These are phyloP conservation scores for Stachybotrys elegans DNA, from an alignment of 2,329 filamentous ascomycete genomes.

Conservation along the genomic window DNA sequence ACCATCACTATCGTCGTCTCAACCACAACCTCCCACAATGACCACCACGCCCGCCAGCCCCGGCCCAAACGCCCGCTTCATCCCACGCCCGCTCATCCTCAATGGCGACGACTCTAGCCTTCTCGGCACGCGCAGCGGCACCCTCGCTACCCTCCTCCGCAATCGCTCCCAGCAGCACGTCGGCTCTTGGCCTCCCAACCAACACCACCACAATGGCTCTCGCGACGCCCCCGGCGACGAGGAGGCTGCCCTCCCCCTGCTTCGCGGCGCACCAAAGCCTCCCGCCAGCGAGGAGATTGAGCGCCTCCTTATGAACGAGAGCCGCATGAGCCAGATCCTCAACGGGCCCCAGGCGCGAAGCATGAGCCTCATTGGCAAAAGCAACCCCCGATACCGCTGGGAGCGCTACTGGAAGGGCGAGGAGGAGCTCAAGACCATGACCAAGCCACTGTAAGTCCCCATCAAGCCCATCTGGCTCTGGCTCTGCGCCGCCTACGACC, in stretches of 20 bases:
- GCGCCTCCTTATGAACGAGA: slow-evolving; percentile 47
- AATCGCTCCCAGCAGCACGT: slow-evolving; percentile 31
- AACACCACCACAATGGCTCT: slow-evolving; percentile 10
- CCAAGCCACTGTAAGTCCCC: slow-evolving; percentile 58
- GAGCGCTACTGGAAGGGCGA: slow-evolving; percentile 81
- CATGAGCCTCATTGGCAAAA: slow-evolving; percentile 83
- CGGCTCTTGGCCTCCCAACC: slow-evolving; percentile 17
- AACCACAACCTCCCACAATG: slow-evolving; percentile 2
- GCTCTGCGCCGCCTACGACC: not conserved
- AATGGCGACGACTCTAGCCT: slow-evolving; percentile 27
- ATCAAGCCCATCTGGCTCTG: not conserved
- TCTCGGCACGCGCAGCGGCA: slow-evolving; percentile 30
- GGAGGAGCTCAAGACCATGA: slow-evolving; percentile 66
- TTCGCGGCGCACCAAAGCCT: slow-evolving; percentile 14
- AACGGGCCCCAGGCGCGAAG: slow-evolving; percentile 71
- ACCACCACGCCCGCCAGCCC: slow-evolving; percentile 27
- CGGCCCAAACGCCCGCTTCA: slow-evolving; percentile 15
- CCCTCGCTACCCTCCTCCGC: slow-evolving; percentile 32
- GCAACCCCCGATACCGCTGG: slow-evolving; percentile 81
- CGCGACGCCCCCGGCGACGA: slow-evolving; percentile 24
- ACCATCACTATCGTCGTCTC: not conserved
- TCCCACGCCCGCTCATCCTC: slow-evolving; percentile 26
- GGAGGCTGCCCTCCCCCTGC: slow-evolving; percentile 16
- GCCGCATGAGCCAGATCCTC: slow-evolving; percentile 53
- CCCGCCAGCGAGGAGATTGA: slow-evolving; percentile 38